Evolutionary conservation across 805 yeast genomes (phyloP).

Genomic region (Candida cerambycidarum): DNA sequence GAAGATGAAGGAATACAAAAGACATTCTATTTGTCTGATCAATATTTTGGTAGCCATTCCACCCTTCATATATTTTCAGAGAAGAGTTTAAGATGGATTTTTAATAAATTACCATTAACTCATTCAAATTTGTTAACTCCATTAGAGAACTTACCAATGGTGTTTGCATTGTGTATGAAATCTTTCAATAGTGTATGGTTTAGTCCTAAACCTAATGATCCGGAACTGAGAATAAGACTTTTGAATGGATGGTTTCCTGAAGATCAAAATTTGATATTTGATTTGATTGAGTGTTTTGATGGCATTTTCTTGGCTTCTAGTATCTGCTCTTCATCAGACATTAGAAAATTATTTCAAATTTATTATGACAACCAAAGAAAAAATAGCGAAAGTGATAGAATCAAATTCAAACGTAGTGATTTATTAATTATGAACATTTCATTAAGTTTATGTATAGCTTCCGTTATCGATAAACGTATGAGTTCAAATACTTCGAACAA

Average conservation of each 20-base stretch:
- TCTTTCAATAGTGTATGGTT: slow-evolving; percentile 15
- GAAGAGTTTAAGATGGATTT: slow-evolving; percentile 34
- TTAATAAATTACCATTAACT: slow-evolving; percentile 23
- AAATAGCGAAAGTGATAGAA: slow-evolving; percentile 1
- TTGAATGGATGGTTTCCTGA: slow-evolving; percentile 21
- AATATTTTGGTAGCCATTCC: slow-evolving; percentile 36
- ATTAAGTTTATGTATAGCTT: slow-evolving; percentile 25
- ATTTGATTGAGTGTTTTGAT: slow-evolving; percentile 27
- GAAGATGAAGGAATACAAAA: neutral
- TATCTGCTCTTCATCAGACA: slow-evolving; percentile 18
- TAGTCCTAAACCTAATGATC: slow-evolving; percentile 9
- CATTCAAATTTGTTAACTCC: slow-evolving; percentile 25
- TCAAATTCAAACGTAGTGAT: slow-evolving; percentile 29
- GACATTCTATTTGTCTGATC: slow-evolving; percentile 9
- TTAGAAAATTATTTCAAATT: slow-evolving; percentile 22
- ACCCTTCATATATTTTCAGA: slow-evolving; percentile 34
- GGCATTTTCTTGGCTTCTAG: slow-evolving; percentile 21
- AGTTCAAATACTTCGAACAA: neutral
- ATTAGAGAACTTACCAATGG: slow-evolving; percentile 29
- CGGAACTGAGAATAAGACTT: slow-evolving; percentile 8
- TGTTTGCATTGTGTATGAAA: slow-evolving; percentile 20
- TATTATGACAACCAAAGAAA: slow-evolving; percentile 21
- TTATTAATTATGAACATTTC: slow-evolving; percentile 33
- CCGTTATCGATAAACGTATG: slow-evolving; percentile 20
- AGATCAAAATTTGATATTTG: slow-evolving; percentile 22